These are phyloP conservation scores for Cadophora sp. DNA, from an alignment of 2,329 filamentous ascomycete genomes.

Conservation along the genomic window DNA sequence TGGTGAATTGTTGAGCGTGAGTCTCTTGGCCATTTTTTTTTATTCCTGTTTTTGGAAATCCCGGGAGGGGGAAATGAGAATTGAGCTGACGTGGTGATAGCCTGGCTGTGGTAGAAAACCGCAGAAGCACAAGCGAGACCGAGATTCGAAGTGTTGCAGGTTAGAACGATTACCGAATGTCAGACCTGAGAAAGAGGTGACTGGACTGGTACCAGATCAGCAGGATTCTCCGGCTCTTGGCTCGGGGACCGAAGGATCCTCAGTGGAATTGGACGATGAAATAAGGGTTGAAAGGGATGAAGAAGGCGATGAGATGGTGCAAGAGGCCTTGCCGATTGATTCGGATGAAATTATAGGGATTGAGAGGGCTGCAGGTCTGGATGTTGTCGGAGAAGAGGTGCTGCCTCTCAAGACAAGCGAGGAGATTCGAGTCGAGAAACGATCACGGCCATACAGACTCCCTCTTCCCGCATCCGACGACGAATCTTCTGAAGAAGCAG, in stretches of 20 bases:
- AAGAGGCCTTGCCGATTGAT: too few relatives aligned
- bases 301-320: too few relatives aligned
- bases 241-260: background rate
- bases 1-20: constrained; percentile 3
- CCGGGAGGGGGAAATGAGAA: background rate
- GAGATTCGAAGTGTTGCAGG: background rate
- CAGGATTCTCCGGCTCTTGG: background rate
- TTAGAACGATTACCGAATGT: background rate
- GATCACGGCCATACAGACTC: background rate
- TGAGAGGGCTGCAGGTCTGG: background rate
- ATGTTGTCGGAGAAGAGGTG: background rate
- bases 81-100: background rate
- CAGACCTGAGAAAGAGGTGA: background rate
- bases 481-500: background rate
- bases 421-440: background rate
- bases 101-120: background rate
- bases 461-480: background rate
- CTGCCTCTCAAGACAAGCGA: background rate
- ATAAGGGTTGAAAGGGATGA: background rate
- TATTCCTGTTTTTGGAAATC: background rate
- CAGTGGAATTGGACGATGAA: background rate
- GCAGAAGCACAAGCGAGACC: background rate
- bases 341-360: background rate
- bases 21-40: background rate
- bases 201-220: background rate